These are phyloP conservation scores for Phytopythium oedochilum DNA, from an alignment of 352 stramenopile genomes.

Conservation along the genomic window DNA sequence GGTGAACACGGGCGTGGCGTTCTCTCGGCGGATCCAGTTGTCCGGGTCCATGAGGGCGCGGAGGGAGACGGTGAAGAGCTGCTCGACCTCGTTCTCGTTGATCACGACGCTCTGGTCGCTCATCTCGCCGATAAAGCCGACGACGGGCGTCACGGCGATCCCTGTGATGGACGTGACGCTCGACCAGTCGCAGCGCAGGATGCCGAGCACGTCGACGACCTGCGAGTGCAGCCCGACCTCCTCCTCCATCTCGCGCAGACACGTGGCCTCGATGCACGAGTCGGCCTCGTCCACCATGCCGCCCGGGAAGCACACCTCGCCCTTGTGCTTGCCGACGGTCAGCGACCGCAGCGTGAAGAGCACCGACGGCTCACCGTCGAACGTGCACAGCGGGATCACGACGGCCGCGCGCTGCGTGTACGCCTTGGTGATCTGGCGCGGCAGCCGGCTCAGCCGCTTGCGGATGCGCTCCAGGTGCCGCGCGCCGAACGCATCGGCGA, in stretches of 20 bases:
- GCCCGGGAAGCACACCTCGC: slow-evolving; percentile 96
- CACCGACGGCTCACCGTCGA: slow-evolving; percentile 92
- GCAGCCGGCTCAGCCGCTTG: slow-evolving; percentile 93
- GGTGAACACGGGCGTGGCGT: slow-evolving; percentile 92
- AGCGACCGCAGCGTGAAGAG: slow-evolving; percentile 94
- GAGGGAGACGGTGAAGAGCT: slow-evolving; percentile 95
- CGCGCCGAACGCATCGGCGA: slow-evolving; percentile 74
- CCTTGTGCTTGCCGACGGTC: slow-evolving; percentile 91
- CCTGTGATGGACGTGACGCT: slow-evolving; percentile 94
- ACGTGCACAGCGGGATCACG: slow-evolving; percentile 96
- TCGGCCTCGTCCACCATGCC: slow-evolving; percentile 92
- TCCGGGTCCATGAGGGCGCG: slow-evolving; percentile 79
- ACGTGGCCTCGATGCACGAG: slow-evolving; percentile 95
- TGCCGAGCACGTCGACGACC: slow-evolving; percentile 90
- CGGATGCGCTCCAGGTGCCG: slow-evolving; percentile 91
- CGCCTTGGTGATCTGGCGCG: slow-evolving; percentile 91
- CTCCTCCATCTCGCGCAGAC: slow-evolving; percentile 97
- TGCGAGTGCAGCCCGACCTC: slow-evolving; percentile 90
- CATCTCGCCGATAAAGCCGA: slow-evolving; percentile 95
- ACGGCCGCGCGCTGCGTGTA: slow-evolving; percentile 91
- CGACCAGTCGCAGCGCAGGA: slow-evolving; percentile 95
- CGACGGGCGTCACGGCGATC: slow-evolving; percentile 96
- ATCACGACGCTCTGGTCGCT: slow-evolving; percentile 86
- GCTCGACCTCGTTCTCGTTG: slow-evolving; percentile 95
- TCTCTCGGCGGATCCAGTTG: slow-evolving; percentile 74